Evolutionary conservation across 768 basidiomycete species (phyloP).

Genomic region (Myochromella boudieri): DNA sequence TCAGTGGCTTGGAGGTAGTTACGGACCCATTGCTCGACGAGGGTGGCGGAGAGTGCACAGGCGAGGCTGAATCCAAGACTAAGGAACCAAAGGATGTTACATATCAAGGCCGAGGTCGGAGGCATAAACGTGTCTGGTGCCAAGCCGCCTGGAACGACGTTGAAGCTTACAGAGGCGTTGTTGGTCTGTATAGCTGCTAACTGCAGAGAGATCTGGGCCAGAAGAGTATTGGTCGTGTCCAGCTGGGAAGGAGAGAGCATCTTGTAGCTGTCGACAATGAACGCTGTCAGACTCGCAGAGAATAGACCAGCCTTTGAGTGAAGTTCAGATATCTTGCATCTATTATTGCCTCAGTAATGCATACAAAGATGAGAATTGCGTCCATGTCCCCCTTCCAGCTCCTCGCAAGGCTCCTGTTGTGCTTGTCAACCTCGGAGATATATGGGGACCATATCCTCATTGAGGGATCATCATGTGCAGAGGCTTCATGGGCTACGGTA

Average conservation of each 20-base stretch:
- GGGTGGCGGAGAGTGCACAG: slow-evolving; percentile 41
- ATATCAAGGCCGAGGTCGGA: slow-evolving; percentile 29
- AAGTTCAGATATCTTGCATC: neutral
- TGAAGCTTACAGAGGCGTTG: neutral
- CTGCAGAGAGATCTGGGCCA: slow-evolving; percentile 31
- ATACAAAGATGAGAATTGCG: slow-evolving; percentile 37
- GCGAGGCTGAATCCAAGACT: slow-evolving; percentile 42
- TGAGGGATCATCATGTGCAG: slow-evolving; percentile 32
- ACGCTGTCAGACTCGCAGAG: slow-evolving; percentile 38
- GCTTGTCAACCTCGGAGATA: slow-evolving; percentile 30
- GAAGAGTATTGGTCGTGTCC: slow-evolving; percentile 24
- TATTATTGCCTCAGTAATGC: slow-evolving; percentile 1
- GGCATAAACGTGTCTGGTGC: slow-evolving; percentile 20
- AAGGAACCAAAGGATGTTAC: slow-evolving; percentile 46
- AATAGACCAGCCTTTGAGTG: slow-evolving; percentile 36
- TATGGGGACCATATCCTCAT: slow-evolving; percentile 39
- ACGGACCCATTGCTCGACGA: slow-evolving; percentile 51
- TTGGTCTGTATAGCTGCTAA: slow-evolving; percentile 14
- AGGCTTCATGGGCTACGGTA: neutral
- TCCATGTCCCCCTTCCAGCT: slow-evolving; percentile 45
- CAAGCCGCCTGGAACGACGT: neutral
- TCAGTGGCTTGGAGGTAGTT: slow-evolving; percentile 36
- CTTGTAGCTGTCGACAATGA: slow-evolving; percentile 38
- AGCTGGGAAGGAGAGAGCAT: slow-evolving; percentile 29
- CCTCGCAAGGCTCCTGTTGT: slow-evolving; percentile 29